Evolutionary conservation across 1,284 basidiomycete genomes (phyloP), one percentile per base, ranked within the genome.

Genomic region (Pseudozyma sp.): DNA sequence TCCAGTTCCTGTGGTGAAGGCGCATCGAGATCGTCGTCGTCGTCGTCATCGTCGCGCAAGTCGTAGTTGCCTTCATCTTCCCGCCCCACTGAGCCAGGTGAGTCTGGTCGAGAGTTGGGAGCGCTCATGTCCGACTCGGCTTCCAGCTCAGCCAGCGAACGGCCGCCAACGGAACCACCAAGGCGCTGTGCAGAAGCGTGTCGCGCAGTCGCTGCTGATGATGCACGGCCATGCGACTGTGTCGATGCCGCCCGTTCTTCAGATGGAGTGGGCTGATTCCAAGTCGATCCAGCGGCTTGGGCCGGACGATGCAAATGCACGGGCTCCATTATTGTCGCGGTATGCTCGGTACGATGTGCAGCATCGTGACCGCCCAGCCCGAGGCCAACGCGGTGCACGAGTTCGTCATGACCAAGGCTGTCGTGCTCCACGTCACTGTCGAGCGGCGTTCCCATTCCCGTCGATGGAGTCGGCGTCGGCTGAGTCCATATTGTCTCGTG

Each of bases 401-500:
- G 35, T 13, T 68, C 68, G 16, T 57, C 61, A 17, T 64, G 48
- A 0, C 51, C 59, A 8, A 65, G 43, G n/a, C 58, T 58, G 6
- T 54, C 45, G 10, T 7, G 34, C 16, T 62, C 63, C 44, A 35
- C 30, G 34, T 64, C 68, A 37, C 55, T 66, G 33, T 51, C 56
- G n/a, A 63, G n/a, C 4, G 68, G 73, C n/a, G 73, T 71, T 7
- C 64, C 60, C 8, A 42, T 29, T 19, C 73, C 73, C 11, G 68
- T 75, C 30, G 64, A 66, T 19, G 68, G 68, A 13, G 73, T 71
- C 19, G 72, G 68, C 7, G 68, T 71, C 1, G 64, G 56, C 47
- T 65, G 44, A 8, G 56, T 45, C 73, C 73, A 75, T 5, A 71
- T 34, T 0, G 65, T 71, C 43, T 75, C 68, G 35, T 68, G 68